These are phyloP conservation scores for Fomitopsis schrenkii DNA, from an alignment of 1,284 basidiomycete species.

Conservation along the genomic window DNA sequence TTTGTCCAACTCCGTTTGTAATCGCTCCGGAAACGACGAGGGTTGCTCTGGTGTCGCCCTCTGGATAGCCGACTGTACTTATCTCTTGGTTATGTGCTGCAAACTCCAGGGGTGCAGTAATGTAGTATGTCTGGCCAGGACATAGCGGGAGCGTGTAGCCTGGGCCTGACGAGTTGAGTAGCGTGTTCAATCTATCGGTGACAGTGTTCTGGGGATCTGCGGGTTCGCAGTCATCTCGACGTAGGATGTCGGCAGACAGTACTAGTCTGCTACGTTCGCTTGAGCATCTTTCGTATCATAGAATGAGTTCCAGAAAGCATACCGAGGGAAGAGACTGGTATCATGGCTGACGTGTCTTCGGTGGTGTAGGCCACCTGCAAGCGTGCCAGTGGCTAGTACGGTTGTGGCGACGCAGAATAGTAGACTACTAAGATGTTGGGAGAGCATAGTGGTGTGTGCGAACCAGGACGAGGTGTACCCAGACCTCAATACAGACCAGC, in stretches of 20 bases:
- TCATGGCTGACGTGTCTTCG: slow-evolving; percentile 3
- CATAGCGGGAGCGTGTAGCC: slow-evolving; percentile 68
- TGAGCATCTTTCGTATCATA: too few relatives aligned
- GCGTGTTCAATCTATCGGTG: slow-evolving; percentile 64
- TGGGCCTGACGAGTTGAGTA: slow-evolving; percentile 60
- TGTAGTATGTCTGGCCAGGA: slow-evolving; percentile 53
- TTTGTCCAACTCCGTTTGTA: slow-evolving; percentile 54
- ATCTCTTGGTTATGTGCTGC: slow-evolving; percentile 71
- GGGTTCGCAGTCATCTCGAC: slow-evolving; percentile 39
- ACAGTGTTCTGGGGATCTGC: slow-evolving; percentile 59
- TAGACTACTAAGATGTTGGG: neutral
- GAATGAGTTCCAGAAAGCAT: neutral
- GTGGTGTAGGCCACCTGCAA: slow-evolving; percentile 3
- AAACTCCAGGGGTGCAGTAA: slow-evolving; percentile 63
- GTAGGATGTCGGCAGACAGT: slow-evolving; percentile 6
- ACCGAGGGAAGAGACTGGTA: slow-evolving; percentile 5
- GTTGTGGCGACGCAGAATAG: slow-evolving; percentile 4
- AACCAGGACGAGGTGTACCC: slow-evolving; percentile 1
- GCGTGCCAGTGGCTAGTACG: neutral
- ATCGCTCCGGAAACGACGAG: slow-evolving; percentile 56
- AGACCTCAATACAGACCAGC: neutral
- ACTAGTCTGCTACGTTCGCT: neutral
- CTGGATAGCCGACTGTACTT: slow-evolving; percentile 72
- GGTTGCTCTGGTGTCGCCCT: slow-evolving; percentile 46
- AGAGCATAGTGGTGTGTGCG: slow-evolving; percentile 5